A percentile compares a stretch with the other conserved stretches of the same genome.
Conservation (phyloP, 768 basidiomycete genomes). For the Dacryopinax primogenitus region DNA sequence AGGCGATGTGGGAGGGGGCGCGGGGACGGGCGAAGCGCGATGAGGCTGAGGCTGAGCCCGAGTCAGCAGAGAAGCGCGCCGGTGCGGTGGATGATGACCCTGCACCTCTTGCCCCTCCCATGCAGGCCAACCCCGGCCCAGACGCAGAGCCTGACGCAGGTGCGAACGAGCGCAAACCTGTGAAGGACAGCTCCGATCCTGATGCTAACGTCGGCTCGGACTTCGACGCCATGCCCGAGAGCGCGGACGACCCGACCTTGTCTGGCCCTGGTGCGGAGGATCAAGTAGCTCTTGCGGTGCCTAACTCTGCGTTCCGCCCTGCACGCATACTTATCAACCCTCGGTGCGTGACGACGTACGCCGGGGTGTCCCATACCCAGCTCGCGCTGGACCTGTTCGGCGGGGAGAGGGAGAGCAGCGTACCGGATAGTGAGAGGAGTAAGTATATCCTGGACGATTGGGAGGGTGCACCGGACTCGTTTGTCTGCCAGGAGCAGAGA, state of each 20-base stretch:
- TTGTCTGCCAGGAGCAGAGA: conserved; percentile 94
- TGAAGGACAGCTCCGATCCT: conserved; percentile 33
- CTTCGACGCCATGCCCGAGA: conserved; percentile 70
- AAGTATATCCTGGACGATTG: conserved; percentile 89
- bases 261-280: conserved; percentile 22
- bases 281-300: conserved; percentile 40
- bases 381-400: conserved; percentile 93
- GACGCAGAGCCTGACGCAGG: conserved; percentile 13
- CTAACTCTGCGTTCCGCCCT: conserved; percentile 76
- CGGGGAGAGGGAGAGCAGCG: conserved; percentile 31
- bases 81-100: conserved; percentile 9
- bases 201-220: conserved; percentile 80
- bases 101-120: conserved; percentile 9
- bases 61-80: background rate
- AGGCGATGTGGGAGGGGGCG: conserved; percentile 25
- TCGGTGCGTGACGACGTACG: conserved; percentile 93
- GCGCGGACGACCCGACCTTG: conserved; percentile 31
- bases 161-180: conserved; percentile 2
- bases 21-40: conserved; percentile 10
- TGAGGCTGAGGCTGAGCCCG: background rate
- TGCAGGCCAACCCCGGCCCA: background rate
- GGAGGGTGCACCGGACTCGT: conserved; percentile 93
- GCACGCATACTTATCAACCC: conserved; percentile 93
- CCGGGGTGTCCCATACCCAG: conserved; percentile 91
- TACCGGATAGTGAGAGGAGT: conserved; percentile 26